Conservation (phyloP, 1,139 yeast genomes). For the Suhomyces bribrorum region DNA sequence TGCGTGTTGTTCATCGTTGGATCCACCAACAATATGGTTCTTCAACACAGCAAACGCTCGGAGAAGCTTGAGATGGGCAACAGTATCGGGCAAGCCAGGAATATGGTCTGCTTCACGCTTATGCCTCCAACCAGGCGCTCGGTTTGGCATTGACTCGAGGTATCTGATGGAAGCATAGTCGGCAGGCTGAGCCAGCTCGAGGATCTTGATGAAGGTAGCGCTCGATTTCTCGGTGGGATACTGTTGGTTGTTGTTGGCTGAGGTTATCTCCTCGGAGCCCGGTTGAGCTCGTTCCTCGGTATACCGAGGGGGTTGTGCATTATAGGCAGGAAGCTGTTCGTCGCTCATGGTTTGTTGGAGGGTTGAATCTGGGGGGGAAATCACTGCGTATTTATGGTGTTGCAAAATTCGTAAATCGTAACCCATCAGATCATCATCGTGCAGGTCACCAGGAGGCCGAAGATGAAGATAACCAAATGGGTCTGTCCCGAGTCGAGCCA, state of each 20-base stretch:
- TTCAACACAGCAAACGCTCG: slow-evolving; percentile 30
- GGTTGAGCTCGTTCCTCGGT: background rate
- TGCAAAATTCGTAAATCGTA: background rate
- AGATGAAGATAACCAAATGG: too few relatives aligned
- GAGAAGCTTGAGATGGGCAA: slow-evolving; percentile 35
- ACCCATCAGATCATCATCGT: background rate
- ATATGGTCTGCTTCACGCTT: slow-evolving; percentile 5
- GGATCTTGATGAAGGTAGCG: background rate
- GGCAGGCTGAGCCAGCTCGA: background rate
- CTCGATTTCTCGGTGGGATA: background rate
- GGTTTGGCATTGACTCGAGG: background rate
- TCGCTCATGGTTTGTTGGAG: background rate
- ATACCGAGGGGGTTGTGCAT: background rate
- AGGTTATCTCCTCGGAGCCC: background rate
- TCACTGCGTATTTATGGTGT: background rate
- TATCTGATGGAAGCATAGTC: background rate
- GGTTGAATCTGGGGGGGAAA: background rate
- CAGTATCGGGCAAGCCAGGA: slow-evolving; percentile 15
- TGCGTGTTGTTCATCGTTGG: slow-evolving; percentile 12
- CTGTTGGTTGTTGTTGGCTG: too few relatives aligned
- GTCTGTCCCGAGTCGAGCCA: too few relatives aligned
- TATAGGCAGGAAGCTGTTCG: too few relatives aligned
- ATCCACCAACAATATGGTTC: slow-evolving; percentile 12
- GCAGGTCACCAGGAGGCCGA: too few relatives aligned
- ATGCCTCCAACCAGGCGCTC: background rate